These are phyloP conservation scores for Zanthoxylum bungeanum DNA, from an alignment of 345 rosid genomes.

Conservation along the genomic window DNA sequence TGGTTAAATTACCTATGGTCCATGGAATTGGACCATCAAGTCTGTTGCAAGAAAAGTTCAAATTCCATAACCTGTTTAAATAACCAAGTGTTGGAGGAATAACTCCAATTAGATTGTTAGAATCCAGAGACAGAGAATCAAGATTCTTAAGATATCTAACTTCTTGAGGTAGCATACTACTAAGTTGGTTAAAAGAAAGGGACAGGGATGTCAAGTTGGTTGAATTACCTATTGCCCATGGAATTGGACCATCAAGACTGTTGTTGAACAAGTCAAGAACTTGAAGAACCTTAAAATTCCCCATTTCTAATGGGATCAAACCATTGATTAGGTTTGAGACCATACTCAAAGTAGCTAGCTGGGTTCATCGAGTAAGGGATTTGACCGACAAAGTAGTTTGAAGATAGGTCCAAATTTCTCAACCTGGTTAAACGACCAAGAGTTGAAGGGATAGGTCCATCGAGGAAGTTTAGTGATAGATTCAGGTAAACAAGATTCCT, in stretches of 20 bases:
- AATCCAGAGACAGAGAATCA: not conserved
- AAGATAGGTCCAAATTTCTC: not conserved
- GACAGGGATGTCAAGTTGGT: not conserved
- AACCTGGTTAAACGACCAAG: not conserved
- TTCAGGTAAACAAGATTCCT: not conserved
- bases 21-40: not conserved
- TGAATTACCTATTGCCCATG: not conserved
- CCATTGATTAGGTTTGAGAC: not conserved
- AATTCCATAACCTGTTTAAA: not conserved
- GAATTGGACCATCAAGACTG: not conserved
- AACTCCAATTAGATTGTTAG: not conserved
- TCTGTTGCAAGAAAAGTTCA: not conserved
- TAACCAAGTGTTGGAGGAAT: slow-evolving; percentile 5
- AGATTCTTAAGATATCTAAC: not conserved
- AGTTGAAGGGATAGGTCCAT: not conserved
- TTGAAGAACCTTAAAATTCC: not conserved
- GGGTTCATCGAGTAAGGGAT: not conserved
- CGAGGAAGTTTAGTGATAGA: not conserved
- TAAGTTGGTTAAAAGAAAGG: not conserved
- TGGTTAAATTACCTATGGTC: no score
- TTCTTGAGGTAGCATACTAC: not conserved
- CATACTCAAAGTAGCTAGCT: not conserved
- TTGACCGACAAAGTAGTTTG: not conserved
- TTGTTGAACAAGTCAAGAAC: not conserved
- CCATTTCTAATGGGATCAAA: not conserved